Conservation (phyloP, 257 asterid genomes). For the Plantago major region DNA sequence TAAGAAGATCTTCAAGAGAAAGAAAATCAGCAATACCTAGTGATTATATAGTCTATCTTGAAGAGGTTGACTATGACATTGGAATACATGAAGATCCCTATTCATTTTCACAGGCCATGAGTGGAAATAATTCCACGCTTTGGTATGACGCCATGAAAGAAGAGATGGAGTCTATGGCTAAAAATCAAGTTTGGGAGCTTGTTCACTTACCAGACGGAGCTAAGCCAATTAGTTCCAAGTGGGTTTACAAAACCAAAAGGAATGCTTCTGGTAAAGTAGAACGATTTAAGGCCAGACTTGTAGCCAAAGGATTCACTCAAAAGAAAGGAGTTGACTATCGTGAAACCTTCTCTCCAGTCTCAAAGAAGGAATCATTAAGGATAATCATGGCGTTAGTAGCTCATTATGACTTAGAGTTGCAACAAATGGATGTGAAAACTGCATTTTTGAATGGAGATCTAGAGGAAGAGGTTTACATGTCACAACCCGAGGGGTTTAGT, state of each 20-base stretch:
- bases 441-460: not conserved
- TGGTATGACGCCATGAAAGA: not conserved
- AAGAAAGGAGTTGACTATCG: not conserved
- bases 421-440: not conserved
- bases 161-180: too few relatives aligned
- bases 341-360: not conserved
- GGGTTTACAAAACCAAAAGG: not conserved
- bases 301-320: not conserved
- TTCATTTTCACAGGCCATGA: not conserved
- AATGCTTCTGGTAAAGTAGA: not conserved
- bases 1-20: conserved; percentile 10
- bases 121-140: not conserved
- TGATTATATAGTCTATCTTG: conserved; percentile 4
- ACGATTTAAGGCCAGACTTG: conserved; percentile 1
- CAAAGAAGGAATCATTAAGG: not conserved
- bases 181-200: too few relatives aligned
- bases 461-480: not conserved
- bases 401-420: not conserved
- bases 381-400: not conserved
- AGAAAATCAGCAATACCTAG: conserved; percentile 1
- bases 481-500: not conserved
- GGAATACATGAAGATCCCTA: not conserved
- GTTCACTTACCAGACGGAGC: too few relatives aligned
- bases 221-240: not conserved
- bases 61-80: not conserved